These are phyloP conservation scores for Cubamyces sp. DNA, from an alignment of 768 basidiomycete species.

Conservation along the genomic window DNA sequence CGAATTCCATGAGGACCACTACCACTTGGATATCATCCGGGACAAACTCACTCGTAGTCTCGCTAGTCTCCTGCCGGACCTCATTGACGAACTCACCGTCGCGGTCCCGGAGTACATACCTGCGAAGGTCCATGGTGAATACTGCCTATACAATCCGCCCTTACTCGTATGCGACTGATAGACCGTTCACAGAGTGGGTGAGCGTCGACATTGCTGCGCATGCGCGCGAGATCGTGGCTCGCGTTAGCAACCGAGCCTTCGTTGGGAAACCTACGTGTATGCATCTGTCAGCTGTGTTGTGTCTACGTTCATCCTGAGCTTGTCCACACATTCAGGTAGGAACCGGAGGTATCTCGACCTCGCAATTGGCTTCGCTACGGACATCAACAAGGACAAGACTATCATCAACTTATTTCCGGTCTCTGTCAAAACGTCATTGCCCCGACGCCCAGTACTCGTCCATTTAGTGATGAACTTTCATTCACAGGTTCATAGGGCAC, in stretches of 20 bases:
- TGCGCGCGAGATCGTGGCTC: conserved; percentile 42
- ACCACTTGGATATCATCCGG: conserved; percentile 30
- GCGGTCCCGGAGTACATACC: conserved; percentile 39
- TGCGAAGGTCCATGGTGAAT: conserved; percentile 22
- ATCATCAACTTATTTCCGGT: conserved; percentile 38
- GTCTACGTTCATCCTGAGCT: not conserved
- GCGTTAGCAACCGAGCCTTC: conserved; percentile 49
- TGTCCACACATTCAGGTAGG: not conserved
- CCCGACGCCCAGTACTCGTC: too few relatives aligned
- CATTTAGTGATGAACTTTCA: not conserved
- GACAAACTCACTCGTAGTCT: conserved; percentile 36
- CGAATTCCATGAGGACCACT: conserved; percentile 20
- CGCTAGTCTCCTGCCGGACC: conserved; percentile 26
- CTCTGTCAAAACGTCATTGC: conserved; percentile 37
- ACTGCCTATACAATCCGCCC: not conserved
- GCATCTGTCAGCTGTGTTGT: not conserved
- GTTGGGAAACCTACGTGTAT: conserved; percentile 55
- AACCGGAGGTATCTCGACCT: not conserved
- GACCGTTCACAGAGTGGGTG: conserved; percentile 42
- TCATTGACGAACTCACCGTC: conserved; percentile 31
- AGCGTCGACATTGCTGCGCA: conserved; percentile 33
- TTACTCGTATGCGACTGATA: not conserved
- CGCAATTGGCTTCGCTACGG: conserved; percentile 32
- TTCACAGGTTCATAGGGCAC: not conserved
- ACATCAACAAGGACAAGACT: conserved; percentile 32